Evolutionary conservation across 2,329 filamentous ascomycete species (phyloP).

Genomic region (Graphiopsis chlorocephala): DNA sequence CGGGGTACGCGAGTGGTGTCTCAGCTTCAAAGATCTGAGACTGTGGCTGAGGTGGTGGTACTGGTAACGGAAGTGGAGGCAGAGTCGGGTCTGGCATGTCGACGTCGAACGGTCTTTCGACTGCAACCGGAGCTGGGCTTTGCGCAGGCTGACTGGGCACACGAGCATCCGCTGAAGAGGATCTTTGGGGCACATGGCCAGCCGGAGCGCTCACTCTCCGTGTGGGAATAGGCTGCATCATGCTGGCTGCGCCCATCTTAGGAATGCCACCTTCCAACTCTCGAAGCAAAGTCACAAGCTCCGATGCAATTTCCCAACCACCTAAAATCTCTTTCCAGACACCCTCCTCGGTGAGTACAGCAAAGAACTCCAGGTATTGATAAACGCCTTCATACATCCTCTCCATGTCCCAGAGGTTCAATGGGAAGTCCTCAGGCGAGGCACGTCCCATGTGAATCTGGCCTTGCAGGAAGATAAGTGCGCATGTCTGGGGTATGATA

Average conservation of each 20-base stretch:
- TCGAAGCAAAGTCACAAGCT: constrained; percentile 81
- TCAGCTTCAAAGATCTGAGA: constrained; percentile 40
- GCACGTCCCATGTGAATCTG: constrained; percentile 76
- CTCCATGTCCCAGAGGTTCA: constrained; percentile 97
- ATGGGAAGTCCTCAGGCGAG: constrained; percentile 81
- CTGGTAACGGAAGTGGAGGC: constrained; percentile 34
- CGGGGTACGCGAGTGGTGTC: constrained; percentile 39
- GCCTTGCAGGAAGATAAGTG: constrained; percentile 89
- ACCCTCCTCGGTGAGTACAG: constrained; percentile 79
- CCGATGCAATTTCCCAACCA: constrained; percentile 87
- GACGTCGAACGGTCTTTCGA: constrained; percentile 66
- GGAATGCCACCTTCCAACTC: constrained; percentile 71
- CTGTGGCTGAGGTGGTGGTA: constrained; percentile 13
- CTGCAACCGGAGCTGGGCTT: constrained; percentile 39
- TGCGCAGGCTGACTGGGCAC: constrained; percentile 15
- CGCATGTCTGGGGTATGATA: constrained; percentile 89
- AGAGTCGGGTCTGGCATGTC: constrained; percentile 27
- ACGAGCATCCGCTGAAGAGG: constrained; percentile 17
- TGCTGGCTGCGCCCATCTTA: constrained; percentile 15
- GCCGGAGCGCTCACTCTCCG: constrained; percentile 15
- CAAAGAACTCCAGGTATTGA: constrained; percentile 91
- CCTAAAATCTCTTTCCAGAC: constrained; percentile 82
- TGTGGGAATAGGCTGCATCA: constrained; percentile 11
- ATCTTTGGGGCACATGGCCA: constrained; percentile 9
- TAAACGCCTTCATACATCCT: constrained; percentile 91